Evolutionary conservation across 164 flowering plant species (phyloP), one percentile per base, ranked within the genome.

Genomic region (Chimonanthus salicifolius): DNA sequence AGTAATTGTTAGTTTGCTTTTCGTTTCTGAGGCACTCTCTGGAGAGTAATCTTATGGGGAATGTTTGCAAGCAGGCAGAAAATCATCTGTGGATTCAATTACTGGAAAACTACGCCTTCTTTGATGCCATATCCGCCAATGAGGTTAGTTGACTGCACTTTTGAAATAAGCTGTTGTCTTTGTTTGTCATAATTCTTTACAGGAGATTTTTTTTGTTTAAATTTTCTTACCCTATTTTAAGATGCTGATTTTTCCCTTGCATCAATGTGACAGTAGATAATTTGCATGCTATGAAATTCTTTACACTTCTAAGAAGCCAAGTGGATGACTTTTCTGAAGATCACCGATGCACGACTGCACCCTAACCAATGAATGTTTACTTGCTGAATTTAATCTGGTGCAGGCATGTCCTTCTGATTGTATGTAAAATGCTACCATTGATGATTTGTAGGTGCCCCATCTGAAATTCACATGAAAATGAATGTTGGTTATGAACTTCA

Each of bases 41-140:
- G 68, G 45, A 16, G 11, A 33, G 3, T 65, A 68, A 48, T 68
- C 44, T 67, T 20, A 10, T 45, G 4, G 16, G 44, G 15, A 5
- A 13, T 68, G 50, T 67, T 67, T 68, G 50, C 49, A 71, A 64
- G 73, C 87, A 89, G 97, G 93, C 51, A 82, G 83, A 67, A 89
- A 85, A 77, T 81, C 79, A 62, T 73, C 74, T 0, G 84, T 89
- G 60, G 94, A 91, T 80, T 88, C 97, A 18, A 85, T 89, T 46
- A 88, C 92, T 1, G 92, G 94, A 54, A 89, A 84, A 74, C 79
- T 81, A 67, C 84, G 84, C 71, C 81, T 91, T 67, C 97, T 91
- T 46, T 88, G 83, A 85, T 10, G 2, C 0, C 63, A 18, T 71
- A 16, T 16, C 70, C 5, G 21, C 58, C 18, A 16, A 47, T 3